Evolutionary conservation across 2,329 filamentous ascomycete genomes (phyloP).

Genomic region (Pezicula radicicola): DNA sequence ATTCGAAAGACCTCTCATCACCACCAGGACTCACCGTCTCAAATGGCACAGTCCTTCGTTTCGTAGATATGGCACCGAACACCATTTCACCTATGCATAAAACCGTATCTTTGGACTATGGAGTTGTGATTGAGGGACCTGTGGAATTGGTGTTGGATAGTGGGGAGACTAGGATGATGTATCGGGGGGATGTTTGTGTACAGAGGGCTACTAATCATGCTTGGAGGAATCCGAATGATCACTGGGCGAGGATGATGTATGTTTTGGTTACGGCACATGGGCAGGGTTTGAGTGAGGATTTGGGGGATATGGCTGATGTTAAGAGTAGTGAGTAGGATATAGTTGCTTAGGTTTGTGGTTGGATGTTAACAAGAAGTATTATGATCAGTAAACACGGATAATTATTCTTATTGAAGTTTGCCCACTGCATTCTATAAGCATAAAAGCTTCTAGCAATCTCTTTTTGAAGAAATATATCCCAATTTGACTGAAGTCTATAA

Average conservation of each 20-base stretch:
- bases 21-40: slow-evolving; percentile 18
- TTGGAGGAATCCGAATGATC: slow-evolving; percentile 30
- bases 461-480: no score
- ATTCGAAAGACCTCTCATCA: slow-evolving; percentile 10
- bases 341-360: no score
- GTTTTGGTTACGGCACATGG: slow-evolving; percentile 14
- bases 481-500: no score
- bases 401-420: no score
- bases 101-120: slow-evolving; percentile 39
- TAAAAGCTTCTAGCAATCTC: no score
- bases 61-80: slow-evolving; percentile 20
- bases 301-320: slow-evolving; percentile 11
- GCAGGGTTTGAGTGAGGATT: slow-evolving; percentile 11
- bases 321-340: slow-evolving; percentile 10
- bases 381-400: no score
- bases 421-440: no score
- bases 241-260: slow-evolving; percentile 25
- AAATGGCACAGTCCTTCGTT: slow-evolving; percentile 18
- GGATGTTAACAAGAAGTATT: no score
- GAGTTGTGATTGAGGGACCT: slow-evolving; percentile 35
- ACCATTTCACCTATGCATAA: slow-evolving; percentile 36
- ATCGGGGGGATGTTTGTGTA: slow-evolving; percentile 38
- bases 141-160: slow-evolving; percentile 38
- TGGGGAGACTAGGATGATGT: slow-evolving; percentile 35
- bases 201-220: slow-evolving; percentile 42